These are phyloP conservation scores for Punctularia strigosozonata DNA, from an alignment of 768 basidiomycete species.

Conservation along the genomic window DNA sequence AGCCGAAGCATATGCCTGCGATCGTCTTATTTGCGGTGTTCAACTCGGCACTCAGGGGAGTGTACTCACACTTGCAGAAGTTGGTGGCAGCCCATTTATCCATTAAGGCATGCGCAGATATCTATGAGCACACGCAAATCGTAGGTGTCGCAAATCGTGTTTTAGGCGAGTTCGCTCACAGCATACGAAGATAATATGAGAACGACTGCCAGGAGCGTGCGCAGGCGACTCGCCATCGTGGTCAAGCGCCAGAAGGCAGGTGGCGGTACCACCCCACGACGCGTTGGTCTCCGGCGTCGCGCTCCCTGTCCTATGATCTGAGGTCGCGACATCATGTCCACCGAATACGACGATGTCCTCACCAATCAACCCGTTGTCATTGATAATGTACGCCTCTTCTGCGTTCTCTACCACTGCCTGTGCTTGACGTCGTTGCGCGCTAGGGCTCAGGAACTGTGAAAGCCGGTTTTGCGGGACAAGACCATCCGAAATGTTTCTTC, in stretches of 20 bases:
- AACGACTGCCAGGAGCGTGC: background rate
- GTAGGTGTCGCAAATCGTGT: background rate
- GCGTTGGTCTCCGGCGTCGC: too few species aligned
- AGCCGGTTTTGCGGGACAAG: constrained; percentile 97
- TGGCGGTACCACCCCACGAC: too few species aligned
- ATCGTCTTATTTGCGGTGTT: too few species aligned
- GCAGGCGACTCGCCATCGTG: too few species aligned
- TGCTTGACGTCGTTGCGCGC: constrained; percentile 14
- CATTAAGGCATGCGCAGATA: constrained; percentile 29
- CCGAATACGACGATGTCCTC: constrained; percentile 86
- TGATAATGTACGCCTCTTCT: constrained; percentile 73
- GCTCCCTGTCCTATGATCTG: constrained; percentile 4
- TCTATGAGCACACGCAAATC: constrained; percentile 13
- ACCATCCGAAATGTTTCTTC: constrained; percentile 99
- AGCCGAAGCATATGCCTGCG: constrained; percentile 81
- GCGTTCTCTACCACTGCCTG: constrained; percentile 6
- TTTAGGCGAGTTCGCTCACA: constrained; percentile 7
- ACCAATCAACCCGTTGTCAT: constrained; percentile 99
- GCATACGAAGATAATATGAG: constrained; percentile 5
- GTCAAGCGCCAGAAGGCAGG: too few species aligned
- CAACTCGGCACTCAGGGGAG: too few species aligned
- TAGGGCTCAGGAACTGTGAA: constrained; percentile 98
- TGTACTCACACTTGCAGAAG: constrained; percentile 79
- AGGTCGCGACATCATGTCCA: constrained; percentile 41
- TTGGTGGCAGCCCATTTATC: constrained; percentile 83